A percentile compares a stretch with the other conserved stretches of the same genome.
phyloP scores from a whole-genome alignment of 352 stramenopile genomes.

The Phytophthora hibernalis region DNA sequence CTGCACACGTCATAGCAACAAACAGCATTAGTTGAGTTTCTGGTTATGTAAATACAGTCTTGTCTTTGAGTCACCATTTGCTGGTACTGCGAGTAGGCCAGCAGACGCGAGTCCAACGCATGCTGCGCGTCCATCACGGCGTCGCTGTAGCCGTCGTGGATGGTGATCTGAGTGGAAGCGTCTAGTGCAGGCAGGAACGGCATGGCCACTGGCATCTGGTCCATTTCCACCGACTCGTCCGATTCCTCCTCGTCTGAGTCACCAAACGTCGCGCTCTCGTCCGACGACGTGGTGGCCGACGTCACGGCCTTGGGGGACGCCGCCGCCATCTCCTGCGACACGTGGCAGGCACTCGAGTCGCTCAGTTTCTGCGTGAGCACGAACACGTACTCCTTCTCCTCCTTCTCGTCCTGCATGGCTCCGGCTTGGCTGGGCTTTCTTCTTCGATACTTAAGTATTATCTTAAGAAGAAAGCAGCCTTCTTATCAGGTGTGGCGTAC shows the following conservation, averaged over 20 bases:
- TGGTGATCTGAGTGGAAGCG: conserved; percentile 88
- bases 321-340: conserved; percentile 31
- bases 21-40: conserved; percentile 9
- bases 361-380: conserved; percentile 51
- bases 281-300: conserved; percentile 34
- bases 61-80: conserved; percentile 67
- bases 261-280: conserved; percentile 39
- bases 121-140: conserved; percentile 78
- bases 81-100: conserved; percentile 88
- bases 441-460: conserved; percentile 8
- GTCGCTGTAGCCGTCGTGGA: conserved; percentile 81
- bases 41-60: not conserved
- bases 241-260: conserved; percentile 39
- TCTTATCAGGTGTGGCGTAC: not conserved
- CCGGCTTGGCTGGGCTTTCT: not conserved
- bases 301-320: conserved; percentile 30
- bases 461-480: not conserved
- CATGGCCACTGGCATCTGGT: conserved; percentile 55
- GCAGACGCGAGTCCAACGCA: conserved; percentile 75
- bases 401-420: conserved; percentile 38
- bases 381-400: conserved; percentile 84
- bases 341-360: conserved; percentile 36
- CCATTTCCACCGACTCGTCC: conserved; percentile 56
- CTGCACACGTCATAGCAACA: conserved; percentile 30
- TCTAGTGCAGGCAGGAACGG: conserved; percentile 81